Base-by-base conservation (phyloP, 495 filamentous ascomycete genomes). In the Entonaema liquescens region DNA sequence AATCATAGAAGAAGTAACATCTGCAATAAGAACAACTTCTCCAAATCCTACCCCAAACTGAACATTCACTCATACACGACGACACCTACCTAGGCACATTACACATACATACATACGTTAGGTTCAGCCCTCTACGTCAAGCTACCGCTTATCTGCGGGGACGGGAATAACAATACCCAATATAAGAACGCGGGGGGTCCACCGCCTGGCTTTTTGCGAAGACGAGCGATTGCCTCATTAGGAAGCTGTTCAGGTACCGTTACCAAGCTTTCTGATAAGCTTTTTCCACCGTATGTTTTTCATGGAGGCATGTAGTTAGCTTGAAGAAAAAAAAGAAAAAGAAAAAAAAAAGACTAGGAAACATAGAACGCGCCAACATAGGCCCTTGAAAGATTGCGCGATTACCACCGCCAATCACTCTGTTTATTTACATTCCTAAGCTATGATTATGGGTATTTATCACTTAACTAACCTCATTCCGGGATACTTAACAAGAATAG, bases 241-340 rank as follows among this genome's bases (percentile, higher is more conserved):
- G 69, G 69, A 53, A 72, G 69, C 64, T 72, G 7, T 2, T 17
- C 69, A 67, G 59, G 63, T 35, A 67, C 63, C 62, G 42, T 21
- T 53, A 53, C 23, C 23, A 53, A 53, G 26, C 26, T 29, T 15
- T 25, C 49, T 17, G 49, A 53, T 53, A 53, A 53, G 49, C 42
- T 47, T 47, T 47, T 23, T 3, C 19, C 12, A 13, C n/a, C 42
- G n/a, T 19, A 23, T 6, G 5, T 44, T 7, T 31, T 31, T 7
- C 7, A 31, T 31, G n/a, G n/a, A n/a, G n/a, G n/a, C n/a, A n/a
- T n/a, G 29, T 31, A 3, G 29, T 31, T 31, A 31, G 29, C 29
- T 31, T n/a, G n/a, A n/a, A 31, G 29, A 31, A 7, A 31, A 7
- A 31, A 31, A 7, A 31, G 29, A 31, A 3, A 31, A 3, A 7